Conservation (phyloP, 2,329 filamentous ascomycete species). For the Curvularia hawaiiensis region DNA sequence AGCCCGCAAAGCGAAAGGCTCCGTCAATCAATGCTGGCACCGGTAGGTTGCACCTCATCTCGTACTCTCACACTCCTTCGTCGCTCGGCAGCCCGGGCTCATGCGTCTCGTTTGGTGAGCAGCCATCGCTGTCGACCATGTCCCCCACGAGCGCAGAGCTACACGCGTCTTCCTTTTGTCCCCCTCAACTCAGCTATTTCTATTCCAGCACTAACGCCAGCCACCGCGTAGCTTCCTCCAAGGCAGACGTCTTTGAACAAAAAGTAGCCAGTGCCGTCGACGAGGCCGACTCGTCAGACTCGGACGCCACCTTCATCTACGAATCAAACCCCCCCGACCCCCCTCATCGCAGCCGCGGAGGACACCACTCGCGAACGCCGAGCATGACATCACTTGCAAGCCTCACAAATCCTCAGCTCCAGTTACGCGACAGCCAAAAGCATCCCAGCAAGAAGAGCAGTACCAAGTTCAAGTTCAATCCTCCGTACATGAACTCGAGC, state of each 20-base stretch:
- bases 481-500: conserved; percentile 69
- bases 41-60: conserved; percentile 62
- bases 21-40: conserved; percentile 72
- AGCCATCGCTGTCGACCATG: conserved; percentile 31
- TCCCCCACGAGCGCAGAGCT: conserved; percentile 38
- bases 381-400: conserved; percentile 83
- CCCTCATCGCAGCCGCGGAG: conserved; percentile 67
- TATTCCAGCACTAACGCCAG: conserved; percentile 45
- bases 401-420: conserved; percentile 62
- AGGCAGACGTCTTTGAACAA: conserved; percentile 97
- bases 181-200: conserved; percentile 40
- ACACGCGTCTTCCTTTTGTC: conserved; percentile 28
- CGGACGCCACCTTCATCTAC: conserved; percentile 98
- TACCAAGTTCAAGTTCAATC: conserved; percentile 99
- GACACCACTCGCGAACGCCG: conserved; percentile 86
- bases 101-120: conserved; percentile 39
- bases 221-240: conserved; percentile 73
- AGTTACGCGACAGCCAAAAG: conserved; percentile 66
- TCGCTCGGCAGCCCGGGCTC: conserved; percentile 40
- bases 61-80: conserved; percentile 40
- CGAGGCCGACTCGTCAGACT: conserved; percentile 94
- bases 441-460: conserved; percentile 78
- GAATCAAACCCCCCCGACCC: conserved; percentile 86
- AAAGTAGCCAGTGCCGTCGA: conserved; percentile 96
- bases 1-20: conserved; percentile 76